Conservation (phyloP, 306 rosid species). For the Casuarina cunninghamiana region DNA sequence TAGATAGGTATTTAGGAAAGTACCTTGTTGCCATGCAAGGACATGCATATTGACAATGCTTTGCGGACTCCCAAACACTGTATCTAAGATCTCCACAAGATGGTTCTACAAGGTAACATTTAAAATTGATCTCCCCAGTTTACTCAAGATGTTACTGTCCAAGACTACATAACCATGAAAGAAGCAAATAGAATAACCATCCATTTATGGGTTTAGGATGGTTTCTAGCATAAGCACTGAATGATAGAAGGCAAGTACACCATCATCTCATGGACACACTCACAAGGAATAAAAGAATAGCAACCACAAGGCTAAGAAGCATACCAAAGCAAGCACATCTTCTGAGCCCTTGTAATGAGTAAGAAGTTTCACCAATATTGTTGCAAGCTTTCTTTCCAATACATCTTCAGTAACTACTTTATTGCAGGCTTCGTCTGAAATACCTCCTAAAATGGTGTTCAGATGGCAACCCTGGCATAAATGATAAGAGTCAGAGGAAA, state of each 20-base stretch:
- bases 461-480: slow-evolving; percentile 65
- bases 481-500: slow-evolving; percentile 28
- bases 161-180: background rate
- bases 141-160: background rate
- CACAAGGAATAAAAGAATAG: background rate
- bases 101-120: slow-evolving; percentile 48
- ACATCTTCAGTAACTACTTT: slow-evolving; percentile 57
- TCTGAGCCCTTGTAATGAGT: slow-evolving; percentile 57
- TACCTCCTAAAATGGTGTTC: slow-evolving; percentile 69
- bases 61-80: slow-evolving; percentile 64
- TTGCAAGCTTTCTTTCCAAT: slow-evolving; percentile 62
- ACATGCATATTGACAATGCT: slow-evolving; percentile 64
- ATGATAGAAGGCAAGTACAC: slow-evolving; percentile 6
- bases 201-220: background rate
- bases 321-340: slow-evolving; percentile 71
- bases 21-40: slow-evolving; percentile 85
- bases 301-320: slow-evolving; percentile 28
- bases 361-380: slow-evolving; percentile 80
- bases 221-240: slow-evolving; percentile 13
- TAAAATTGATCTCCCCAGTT: background rate
- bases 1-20: slow-evolving; percentile 12
- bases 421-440: slow-evolving; percentile 48
- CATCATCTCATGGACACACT: background rate
- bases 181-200: background rate
- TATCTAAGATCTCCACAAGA: slow-evolving; percentile 76